Evolutionary conservation across 2,329 filamentous ascomycete genomes (phyloP), one percentile per base, ranked within the genome.

Genomic region (Colletotrichum chrysophilum): DNA sequence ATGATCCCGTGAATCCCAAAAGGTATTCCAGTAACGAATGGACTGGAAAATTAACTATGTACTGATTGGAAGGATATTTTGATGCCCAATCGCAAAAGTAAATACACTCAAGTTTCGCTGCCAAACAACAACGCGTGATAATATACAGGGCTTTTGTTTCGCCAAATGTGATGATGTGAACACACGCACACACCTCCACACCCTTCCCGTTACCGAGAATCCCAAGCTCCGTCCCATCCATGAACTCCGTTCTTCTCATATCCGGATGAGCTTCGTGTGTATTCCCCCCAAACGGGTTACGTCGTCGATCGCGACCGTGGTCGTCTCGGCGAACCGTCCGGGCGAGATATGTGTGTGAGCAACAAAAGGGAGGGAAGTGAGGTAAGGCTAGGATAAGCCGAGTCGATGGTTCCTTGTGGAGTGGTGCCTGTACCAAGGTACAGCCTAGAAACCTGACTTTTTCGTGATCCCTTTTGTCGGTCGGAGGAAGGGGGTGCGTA

Each of bases 131-230:
- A 75, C 56, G 61, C 69, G 66, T 61, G 58, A 71, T 67, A 67
- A 38, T 74, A 36, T 75, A 75, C 72, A 72, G 72, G 62, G 28
- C 55, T 62, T 66, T 71, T 32, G 10, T 55, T 72, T 64, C 52
- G 68, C 36, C 38, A n/a, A 34, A 18, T 26, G 38, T 36, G 21
- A 28, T 66, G 38, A 52, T 32, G 52, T 56, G 43, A 38, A 55
- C 65, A 32, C 60, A 36, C 12, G n/a, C 61, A 66, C 52, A 34
- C 62, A 10, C 13, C 56, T 26, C 18, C 34, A 26, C 30, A 66
- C 30, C 58, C 18, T 34, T 62, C 14, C 58, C 58, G 38, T 28
- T 62, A 30, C 52, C 48, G 26, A 28, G 13, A 32, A 32, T 14
- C 71, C 34, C 71, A 18, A 5, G 38, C 43, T 34, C 66, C 55